Percentiles rank a stretch among this genome's conserved stretches.
These are phyloP conservation scores for Cajanus cajan DNA, from an alignment of 306 rosid species.

Conservation along the genomic window DNA sequence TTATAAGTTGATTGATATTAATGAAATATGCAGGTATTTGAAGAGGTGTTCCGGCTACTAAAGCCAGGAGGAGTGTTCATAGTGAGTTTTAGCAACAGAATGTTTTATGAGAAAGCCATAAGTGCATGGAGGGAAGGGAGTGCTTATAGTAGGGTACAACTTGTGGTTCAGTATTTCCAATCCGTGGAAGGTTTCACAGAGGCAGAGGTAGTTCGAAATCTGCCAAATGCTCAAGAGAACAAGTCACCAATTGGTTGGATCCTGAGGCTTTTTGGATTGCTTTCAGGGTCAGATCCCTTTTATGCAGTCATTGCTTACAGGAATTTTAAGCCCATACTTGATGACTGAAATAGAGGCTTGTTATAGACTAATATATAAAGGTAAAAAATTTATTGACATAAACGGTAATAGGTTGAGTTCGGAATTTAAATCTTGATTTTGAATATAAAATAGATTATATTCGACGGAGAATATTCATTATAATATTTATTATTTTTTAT, in stretches of 20 bases:
- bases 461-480: no score
- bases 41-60: constrained; percentile 68
- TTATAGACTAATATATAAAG: background rate
- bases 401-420: no score
- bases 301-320: constrained; percentile 78
- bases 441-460: no score
- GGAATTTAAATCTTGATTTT: no score
- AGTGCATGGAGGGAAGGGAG: constrained; percentile 78
- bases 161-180: constrained; percentile 85
- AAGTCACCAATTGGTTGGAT: constrained; percentile 55
- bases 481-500: no score
- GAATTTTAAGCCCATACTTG: constrained; percentile 62
- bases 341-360: constrained; percentile 26
- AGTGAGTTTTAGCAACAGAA: constrained; percentile 82
- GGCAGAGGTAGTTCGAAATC: constrained; percentile 61
- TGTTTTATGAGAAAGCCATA: constrained; percentile 88
- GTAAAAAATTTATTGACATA: no score
- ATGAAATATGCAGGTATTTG: constrained; percentile 59
- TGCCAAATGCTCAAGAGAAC: constrained; percentile 42
- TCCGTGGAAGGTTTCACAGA: constrained; percentile 77
- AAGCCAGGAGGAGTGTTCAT: constrained; percentile 87
- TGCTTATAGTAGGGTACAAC: constrained; percentile 62
- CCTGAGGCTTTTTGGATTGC: constrained; percentile 53
- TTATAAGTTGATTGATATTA: background rate
- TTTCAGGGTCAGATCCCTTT: constrained; percentile 67